Percentiles rank a stretch among this genome's conserved stretches.
These are phyloP conservation scores for Phaffomyces antillensis DNA, from an alignment of 805 yeast species.

Conservation along the genomic window DNA sequence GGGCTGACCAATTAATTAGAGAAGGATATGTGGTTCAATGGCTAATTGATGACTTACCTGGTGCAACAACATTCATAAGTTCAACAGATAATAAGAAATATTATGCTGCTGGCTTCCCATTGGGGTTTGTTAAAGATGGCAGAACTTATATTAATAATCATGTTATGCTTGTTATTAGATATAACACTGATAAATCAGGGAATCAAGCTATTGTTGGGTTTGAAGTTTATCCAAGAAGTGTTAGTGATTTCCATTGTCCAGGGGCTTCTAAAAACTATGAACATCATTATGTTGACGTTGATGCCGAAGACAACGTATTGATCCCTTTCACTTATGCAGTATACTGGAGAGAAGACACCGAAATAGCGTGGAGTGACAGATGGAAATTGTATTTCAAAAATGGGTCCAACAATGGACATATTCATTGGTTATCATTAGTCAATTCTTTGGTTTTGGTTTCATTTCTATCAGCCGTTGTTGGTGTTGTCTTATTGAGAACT, in stretches of 20 bases:
- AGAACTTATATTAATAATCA: constrained; percentile 68
- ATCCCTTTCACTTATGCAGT: constrained; percentile 82
- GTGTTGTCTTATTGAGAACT: constrained; percentile 51
- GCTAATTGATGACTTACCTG: constrained; percentile 79
- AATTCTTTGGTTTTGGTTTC: constrained; percentile 63
- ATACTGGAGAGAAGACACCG: constrained; percentile 78
- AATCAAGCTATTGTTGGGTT: constrained; percentile 72
- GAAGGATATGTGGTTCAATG: constrained; percentile 76
- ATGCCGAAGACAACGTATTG: constrained; percentile 30
- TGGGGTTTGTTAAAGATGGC: constrained; percentile 63
- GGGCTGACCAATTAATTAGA: constrained; percentile 56
- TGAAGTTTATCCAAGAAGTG: constrained; percentile 84
- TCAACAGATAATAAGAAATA: constrained; percentile 54
- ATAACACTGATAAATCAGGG: constrained; percentile 43
- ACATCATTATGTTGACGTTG: constrained; percentile 45
- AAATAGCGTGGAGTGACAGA: constrained; percentile 56
- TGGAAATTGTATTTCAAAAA: constrained; percentile 67
- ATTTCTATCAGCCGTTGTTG: constrained; percentile 57
- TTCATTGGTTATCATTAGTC: constrained; percentile 74
- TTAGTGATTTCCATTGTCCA: constrained; percentile 61
- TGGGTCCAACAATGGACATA: constrained; percentile 41
- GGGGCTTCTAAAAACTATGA: constrained; percentile 58
- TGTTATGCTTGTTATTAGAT: constrained; percentile 72
- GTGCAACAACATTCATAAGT: constrained; percentile 74
- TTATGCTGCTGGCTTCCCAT: constrained; percentile 81